A percentile compares a stretch with the other conserved stretches of the same genome.
Conservation (phyloP, 2,329 filamentous ascomycete genomes). For the Aureobasidium namibiae region DNA sequence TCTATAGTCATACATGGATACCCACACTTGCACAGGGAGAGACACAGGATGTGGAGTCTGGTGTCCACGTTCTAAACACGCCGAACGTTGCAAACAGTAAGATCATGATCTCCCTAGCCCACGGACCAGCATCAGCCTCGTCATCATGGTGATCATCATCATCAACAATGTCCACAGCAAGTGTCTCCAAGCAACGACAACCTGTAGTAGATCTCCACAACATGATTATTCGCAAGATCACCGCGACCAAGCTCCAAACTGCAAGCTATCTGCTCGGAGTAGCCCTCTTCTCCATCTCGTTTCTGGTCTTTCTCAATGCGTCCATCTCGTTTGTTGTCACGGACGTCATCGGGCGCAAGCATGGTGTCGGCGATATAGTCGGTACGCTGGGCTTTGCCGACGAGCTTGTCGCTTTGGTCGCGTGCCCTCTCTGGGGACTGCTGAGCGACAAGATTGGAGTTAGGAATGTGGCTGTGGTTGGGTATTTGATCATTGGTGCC, state of each 20-base stretch:
- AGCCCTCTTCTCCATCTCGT: constrained; percentile 78
- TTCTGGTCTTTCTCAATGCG: constrained; percentile 83
- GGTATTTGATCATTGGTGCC: constrained; percentile 73
- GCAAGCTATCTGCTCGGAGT: constrained; percentile 72
- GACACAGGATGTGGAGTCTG: neutral
- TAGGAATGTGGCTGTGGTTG: constrained; percentile 54
- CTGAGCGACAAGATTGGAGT: constrained; percentile 71
- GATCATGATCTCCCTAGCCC: neutral
- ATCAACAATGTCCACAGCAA: neutral
- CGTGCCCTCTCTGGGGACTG: constrained; percentile 73
- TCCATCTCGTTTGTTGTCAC: constrained; percentile 79
- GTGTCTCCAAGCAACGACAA: neutral
- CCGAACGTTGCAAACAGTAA: neutral
- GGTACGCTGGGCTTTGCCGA: constrained; percentile 80
- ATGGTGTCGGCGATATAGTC: constrained; percentile 68
- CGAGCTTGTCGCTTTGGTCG: constrained; percentile 71
- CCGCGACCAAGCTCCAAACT: constrained; percentile 49
- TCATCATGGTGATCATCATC: neutral
- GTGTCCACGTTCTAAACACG: neutral
- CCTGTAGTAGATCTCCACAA: neutral
- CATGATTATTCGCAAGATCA: constrained; percentile 22
- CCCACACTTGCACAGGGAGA: no score
- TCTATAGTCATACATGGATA: no score
- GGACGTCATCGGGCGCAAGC: constrained; percentile 66
- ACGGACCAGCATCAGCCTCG: neutral